These are phyloP conservation scores for Auricularia cornea DNA, from an alignment of 768 basidiomycete genomes.

Conservation along the genomic window DNA sequence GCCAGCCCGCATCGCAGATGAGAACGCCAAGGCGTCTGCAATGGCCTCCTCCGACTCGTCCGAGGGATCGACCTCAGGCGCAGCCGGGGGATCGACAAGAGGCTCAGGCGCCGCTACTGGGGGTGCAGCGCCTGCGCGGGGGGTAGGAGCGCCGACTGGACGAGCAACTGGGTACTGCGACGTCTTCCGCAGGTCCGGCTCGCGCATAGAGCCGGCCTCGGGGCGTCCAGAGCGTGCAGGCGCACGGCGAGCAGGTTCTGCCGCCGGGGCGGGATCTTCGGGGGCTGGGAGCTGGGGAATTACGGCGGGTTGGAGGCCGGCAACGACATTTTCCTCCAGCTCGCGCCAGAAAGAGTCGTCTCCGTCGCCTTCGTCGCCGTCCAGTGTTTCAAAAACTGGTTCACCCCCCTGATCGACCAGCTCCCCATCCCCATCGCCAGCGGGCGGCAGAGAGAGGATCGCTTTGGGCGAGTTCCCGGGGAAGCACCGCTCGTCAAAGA, in stretches of 20 bases:
- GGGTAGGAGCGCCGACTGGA: too few relatives aligned
- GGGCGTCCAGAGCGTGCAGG: not conserved
- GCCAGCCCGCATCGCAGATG: not conserved
- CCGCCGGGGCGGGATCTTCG: not conserved
- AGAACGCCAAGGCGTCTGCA: too few relatives aligned
- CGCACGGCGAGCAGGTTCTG: not conserved
- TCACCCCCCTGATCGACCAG: not conserved
- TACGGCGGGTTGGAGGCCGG: not conserved
- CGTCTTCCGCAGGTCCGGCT: not conserved
- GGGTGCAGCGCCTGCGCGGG: too few relatives aligned
- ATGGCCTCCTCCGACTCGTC: not conserved
- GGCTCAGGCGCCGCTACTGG: too few relatives aligned
- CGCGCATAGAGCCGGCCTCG: not conserved
- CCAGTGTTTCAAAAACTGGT: not conserved
- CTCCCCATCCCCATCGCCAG: too few relatives aligned
- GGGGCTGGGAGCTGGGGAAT: not conserved
- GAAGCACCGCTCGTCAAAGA: slow-evolving; percentile 27
- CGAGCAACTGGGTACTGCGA: not conserved
- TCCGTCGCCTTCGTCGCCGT: not conserved
- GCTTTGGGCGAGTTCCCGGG: slow-evolving; percentile 3
- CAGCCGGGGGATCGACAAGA: not conserved
- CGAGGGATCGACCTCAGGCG: not conserved
- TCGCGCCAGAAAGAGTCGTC: not conserved
- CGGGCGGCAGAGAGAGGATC: not conserved
- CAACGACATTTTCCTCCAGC: not conserved